phyloP scores from a whole-genome alignment of 495 filamentous ascomycete species.

The Trichoderma virens region DNA sequence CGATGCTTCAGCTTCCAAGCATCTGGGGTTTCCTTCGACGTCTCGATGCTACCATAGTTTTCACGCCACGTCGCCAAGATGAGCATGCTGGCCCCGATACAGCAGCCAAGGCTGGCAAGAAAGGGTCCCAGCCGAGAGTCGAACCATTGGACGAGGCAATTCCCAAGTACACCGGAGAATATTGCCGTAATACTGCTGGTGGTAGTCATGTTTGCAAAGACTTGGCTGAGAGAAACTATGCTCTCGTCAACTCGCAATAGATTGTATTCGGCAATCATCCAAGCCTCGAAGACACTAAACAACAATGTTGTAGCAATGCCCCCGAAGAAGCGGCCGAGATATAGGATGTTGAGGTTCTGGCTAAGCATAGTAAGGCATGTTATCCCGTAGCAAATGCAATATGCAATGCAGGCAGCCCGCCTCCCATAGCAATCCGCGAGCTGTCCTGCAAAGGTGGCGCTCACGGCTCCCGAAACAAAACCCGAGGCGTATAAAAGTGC shows the following conservation, averaged over 20 bases:
- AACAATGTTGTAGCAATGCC: constrained; percentile 35
- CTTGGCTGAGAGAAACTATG: constrained; percentile 15
- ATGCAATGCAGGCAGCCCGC: constrained; percentile 26
- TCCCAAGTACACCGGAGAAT: constrained; percentile 26
- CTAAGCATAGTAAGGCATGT: constrained; percentile 34
- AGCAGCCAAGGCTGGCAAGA: constrained; percentile 25
- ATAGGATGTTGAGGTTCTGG: constrained; percentile 26
- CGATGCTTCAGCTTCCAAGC: not conserved
- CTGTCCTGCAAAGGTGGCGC: constrained; percentile 31
- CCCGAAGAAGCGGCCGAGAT: constrained; percentile 31
- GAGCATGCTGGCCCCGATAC: constrained; percentile 21
- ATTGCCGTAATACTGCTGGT: constrained; percentile 34
- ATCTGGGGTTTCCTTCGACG: constrained; percentile 11
- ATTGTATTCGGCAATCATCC: constrained; percentile 40
- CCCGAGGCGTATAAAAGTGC: constrained; percentile 32
- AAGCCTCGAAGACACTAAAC: constrained; percentile 37
- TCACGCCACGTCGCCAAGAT: constrained; percentile 29
- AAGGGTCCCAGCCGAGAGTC: constrained; percentile 33
- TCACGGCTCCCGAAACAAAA: constrained; percentile 34
- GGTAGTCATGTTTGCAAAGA: constrained; percentile 35
- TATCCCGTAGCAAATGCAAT: constrained; percentile 31
- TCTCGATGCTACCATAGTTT: constrained; percentile 21
- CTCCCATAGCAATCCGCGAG: constrained; percentile 36
- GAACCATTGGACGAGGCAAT: constrained; percentile 24
- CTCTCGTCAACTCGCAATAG: constrained; percentile 17